phyloP scores from a whole-genome alignment of 768 basidiomycete species.

The Hysterangium stoloniferum region DNA sequence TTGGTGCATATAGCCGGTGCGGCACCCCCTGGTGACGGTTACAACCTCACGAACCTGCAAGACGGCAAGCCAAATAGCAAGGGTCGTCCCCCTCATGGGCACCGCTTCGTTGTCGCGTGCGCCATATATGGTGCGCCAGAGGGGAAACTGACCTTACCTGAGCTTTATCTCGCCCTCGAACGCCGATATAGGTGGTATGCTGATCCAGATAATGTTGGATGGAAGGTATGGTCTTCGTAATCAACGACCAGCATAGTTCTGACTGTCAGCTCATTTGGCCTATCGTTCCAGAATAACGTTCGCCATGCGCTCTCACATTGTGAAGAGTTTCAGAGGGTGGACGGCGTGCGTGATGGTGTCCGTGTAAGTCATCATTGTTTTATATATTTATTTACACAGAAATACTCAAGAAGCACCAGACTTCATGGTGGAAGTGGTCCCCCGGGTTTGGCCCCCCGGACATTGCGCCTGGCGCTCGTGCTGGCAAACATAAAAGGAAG shows the following conservation, averaged over 20 bases:
- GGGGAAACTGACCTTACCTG: conserved; percentile 51
- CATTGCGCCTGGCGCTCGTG: not conserved
- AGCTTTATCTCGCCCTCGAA: conserved; percentile 51
- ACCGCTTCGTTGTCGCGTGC: conserved; percentile 36
- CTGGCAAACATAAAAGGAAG: not conserved
- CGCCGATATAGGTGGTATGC: conserved; percentile 37
- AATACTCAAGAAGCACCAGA: too few species aligned
- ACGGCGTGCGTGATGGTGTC: not conserved
- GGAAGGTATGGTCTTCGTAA: not conserved
- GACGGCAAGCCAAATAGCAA: not conserved
- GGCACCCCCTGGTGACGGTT: not conserved
- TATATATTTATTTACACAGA: not conserved
- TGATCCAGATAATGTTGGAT: not conserved
- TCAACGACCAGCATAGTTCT: too few species aligned
- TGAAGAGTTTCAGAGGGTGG: not conserved
- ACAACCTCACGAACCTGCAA: not conserved
- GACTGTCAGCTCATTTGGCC: not conserved
- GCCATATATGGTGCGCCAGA: conserved; percentile 56
- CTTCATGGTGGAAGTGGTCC: not conserved
- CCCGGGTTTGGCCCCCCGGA: not conserved
- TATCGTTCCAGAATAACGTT: not conserved
- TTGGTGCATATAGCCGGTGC: not conserved
- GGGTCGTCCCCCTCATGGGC: not conserved
- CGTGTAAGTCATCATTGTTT: not conserved
- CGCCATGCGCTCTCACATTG: not conserved